phyloP scores from a whole-genome alignment of 2,329 filamentous ascomycete genomes.

The Blastomyces gilchristii region DNA sequence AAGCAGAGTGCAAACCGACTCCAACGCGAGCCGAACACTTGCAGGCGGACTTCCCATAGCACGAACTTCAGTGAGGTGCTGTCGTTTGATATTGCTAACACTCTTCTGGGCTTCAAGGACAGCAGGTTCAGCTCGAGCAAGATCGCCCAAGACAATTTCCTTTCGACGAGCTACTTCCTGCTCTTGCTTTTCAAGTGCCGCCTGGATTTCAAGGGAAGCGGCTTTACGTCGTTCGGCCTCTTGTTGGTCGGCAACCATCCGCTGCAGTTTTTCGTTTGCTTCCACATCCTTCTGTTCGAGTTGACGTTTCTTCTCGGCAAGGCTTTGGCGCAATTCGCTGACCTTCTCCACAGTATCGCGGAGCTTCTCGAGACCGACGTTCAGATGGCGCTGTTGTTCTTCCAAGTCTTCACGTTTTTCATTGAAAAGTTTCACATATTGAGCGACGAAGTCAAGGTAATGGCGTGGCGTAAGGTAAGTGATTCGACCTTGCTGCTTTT shows the following conservation, averaged over 20 bases:
- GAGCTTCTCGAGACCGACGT: slow-evolving; percentile 94
- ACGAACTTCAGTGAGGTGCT: slow-evolving; percentile 92
- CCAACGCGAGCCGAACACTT: slow-evolving; percentile 82
- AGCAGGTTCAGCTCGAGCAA: slow-evolving; percentile 85
- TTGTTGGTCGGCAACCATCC: slow-evolving; percentile 91
- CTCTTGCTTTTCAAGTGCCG: slow-evolving; percentile 78
- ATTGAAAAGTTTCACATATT: slow-evolving; percentile 94
- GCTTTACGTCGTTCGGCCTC: slow-evolving; percentile 88
- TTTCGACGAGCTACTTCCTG: slow-evolving; percentile 71
- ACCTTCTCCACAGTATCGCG: slow-evolving; percentile 97
- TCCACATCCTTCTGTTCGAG: slow-evolving; percentile 89
- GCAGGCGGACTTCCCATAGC: slow-evolving; percentile 90
- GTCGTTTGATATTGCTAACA: slow-evolving; percentile 96
- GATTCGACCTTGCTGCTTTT: slow-evolving; percentile 82
- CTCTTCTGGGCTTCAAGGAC: slow-evolving; percentile 88
- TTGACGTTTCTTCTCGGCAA: slow-evolving; percentile 89
- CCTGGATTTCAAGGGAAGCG: slow-evolving; percentile 80
- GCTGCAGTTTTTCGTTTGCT: slow-evolving; percentile 92
- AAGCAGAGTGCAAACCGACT: slow-evolving; percentile 91
- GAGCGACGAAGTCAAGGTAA: slow-evolving; percentile 94
- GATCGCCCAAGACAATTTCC: slow-evolving; percentile 74
- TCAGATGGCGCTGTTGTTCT: slow-evolving; percentile 95
- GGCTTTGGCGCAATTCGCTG: slow-evolving; percentile 74
- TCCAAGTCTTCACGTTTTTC: slow-evolving; percentile 98
- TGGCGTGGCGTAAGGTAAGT: slow-evolving; percentile 94